Base-by-base conservation (phyloP, 148 eudicot species). In the Gaultheria prostrata region DNA sequence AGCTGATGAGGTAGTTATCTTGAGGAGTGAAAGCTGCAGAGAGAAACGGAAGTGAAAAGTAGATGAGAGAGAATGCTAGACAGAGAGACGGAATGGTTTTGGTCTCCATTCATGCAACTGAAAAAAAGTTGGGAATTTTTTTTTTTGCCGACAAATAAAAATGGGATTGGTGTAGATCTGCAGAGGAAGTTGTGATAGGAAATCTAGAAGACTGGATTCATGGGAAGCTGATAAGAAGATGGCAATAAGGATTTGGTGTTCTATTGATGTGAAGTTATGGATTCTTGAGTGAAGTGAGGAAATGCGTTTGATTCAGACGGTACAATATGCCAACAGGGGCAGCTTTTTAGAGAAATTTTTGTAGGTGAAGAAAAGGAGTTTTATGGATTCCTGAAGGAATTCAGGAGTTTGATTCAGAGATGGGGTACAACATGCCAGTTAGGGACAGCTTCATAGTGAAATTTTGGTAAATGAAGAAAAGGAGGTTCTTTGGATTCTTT, bases 1-100 rank as follows among this genome's bases (percentile, higher is more conserved):
- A 97, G 84, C 82, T 87, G 82, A 97, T 79, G 70, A 97, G 94
- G 86, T 89, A 90, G 84, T 97, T 92, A 63, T 93, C 92, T 54
- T n/a, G 82, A 1, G 95, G 95, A 3, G 88, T 85, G 87, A 87
- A 93, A 69, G 90, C 83, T 21, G 79, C 17, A 46, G 92, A 86
- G 79, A 78, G 21, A 26, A 9, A 54, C 26, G 86, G 76, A 45
- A 74, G 56, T 71, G 50, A 82, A 28, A 54, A 71, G 51, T 78
- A 35, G 79, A 82, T 32, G 50, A 59, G 32, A 43, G 63, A 67
- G 63, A 85, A 28, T 49, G 57, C 24, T 24, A 88, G 8, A 84
- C 43, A 74, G 82, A 83, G 77, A 77, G 67, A 77, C 24, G 45
- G 76, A 73, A 65, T 7, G 33, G 51, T 45, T 82, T 15, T 86